A percentile compares a stretch with the other conserved stretches of the same genome.
phyloP scores from a whole-genome alignment of 2,329 filamentous ascomycete species.

The Ophiostoma australiae region DNA sequence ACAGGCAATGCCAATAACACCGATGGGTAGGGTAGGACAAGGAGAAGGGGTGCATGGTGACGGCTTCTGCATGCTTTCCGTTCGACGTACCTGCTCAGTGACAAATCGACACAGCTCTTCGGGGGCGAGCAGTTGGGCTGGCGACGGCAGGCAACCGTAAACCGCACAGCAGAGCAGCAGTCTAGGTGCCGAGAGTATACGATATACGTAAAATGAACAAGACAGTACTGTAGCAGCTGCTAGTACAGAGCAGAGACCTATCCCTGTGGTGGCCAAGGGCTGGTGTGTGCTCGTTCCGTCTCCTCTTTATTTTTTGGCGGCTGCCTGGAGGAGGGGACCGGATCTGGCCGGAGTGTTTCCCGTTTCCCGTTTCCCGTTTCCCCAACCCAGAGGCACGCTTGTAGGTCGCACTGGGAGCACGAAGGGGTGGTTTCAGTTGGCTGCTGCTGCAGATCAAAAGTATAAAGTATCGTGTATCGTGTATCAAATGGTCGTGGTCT shows the following conservation, averaged over 20 bases:
- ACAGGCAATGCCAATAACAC: background rate
- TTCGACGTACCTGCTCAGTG: slow-evolving; percentile 3
- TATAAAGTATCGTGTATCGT: background rate
- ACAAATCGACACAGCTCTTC: background rate
- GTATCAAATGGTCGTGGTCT: background rate
- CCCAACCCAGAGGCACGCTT: background rate
- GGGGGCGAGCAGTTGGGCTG: background rate
- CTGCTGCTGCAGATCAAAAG: background rate
- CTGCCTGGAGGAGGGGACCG: slow-evolving; percentile 21
- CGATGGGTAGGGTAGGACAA: background rate
- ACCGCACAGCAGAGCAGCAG: background rate
- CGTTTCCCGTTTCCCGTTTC: background rate
- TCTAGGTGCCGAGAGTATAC: background rate
- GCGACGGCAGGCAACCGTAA: slow-evolving; percentile 13
- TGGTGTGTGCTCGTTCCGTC: background rate
- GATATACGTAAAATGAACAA: slow-evolving; percentile 1
- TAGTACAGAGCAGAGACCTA: background rate
- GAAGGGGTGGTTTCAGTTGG: background rate
- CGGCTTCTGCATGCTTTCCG: background rate
- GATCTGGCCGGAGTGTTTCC: slow-evolving; percentile 13
- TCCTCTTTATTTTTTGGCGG: slow-evolving; percentile 20
- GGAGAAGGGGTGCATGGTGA: background rate
- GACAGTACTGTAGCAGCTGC: background rate
- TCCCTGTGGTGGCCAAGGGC: background rate
- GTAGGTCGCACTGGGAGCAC: background rate